Conservation (phyloP, 108 stramenopile genomes). For the Pelagomonas calceolata region DNA sequence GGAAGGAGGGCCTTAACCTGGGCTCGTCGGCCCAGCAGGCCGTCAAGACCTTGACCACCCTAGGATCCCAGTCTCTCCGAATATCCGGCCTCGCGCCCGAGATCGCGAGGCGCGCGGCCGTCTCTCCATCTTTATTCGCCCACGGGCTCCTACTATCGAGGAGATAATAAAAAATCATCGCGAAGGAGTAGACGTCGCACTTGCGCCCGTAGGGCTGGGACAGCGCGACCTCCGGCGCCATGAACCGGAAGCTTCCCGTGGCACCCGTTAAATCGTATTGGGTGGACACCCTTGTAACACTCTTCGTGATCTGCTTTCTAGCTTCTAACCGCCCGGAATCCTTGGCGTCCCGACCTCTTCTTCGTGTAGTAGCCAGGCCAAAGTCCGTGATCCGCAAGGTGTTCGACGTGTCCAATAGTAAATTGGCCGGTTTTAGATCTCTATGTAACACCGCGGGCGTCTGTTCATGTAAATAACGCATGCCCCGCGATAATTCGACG, state of each 20-base stretch:
- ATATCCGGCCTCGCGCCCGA: slow-evolving; percentile 68
- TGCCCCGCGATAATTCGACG: slow-evolving; percentile 66
- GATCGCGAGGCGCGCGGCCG: slow-evolving; percentile 54
- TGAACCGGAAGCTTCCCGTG: slow-evolving; percentile 69
- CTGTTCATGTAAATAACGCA: slow-evolving; percentile 78
- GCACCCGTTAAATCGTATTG: slow-evolving; percentile 73
- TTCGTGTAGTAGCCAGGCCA: slow-evolving; percentile 86
- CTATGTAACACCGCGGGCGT: slow-evolving; percentile 77
- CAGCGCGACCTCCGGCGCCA: slow-evolving; percentile 78
- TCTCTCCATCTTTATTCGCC: slow-evolving; percentile 54
- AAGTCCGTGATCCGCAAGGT: slow-evolving; percentile 89
- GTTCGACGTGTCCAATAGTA: slow-evolving; percentile 69
- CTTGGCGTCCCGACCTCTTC: no score
- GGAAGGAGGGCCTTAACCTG: slow-evolving; percentile 54
- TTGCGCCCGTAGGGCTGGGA: slow-evolving; percentile 72
- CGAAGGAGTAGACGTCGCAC: slow-evolving; percentile 77
- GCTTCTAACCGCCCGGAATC: no score
- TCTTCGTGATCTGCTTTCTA: no score
- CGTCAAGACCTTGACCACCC: slow-evolving; percentile 48
- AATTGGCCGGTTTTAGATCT: slow-evolving; percentile 72
- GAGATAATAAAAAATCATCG: slow-evolving; percentile 75
- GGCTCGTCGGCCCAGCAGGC: slow-evolving; percentile 73
- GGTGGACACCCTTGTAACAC: no score
- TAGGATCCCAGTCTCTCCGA: slow-evolving; percentile 53
- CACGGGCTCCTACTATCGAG: slow-evolving; percentile 67